phyloP scores from a whole-genome alignment of 345 rosid genomes.

The Citrus mangshanensis region DNA sequence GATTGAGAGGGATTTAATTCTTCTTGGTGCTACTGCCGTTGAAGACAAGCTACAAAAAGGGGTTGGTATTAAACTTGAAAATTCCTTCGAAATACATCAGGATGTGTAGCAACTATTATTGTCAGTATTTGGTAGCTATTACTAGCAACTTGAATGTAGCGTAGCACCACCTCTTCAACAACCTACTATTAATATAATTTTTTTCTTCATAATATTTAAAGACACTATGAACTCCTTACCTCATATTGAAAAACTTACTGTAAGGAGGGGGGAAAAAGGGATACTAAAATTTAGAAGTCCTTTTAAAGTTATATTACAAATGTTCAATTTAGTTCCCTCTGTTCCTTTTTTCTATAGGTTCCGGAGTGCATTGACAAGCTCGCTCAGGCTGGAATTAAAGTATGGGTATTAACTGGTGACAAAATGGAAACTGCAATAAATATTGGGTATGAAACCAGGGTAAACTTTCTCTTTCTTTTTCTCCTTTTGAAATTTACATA shows the following conservation, averaged over 20 bases:
- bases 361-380: conserved; percentile 73
- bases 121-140: background rate
- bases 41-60: conserved; percentile 92
- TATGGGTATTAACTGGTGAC: conserved; percentile 95
- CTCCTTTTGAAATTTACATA: conserved; percentile 8
- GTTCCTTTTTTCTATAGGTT: conserved; percentile 43
- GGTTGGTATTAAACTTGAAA: conserved; percentile 38
- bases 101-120: conserved; percentile 3
- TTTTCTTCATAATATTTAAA: background rate
- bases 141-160: background rate
- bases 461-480: background rate
- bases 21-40: conserved; percentile 93
- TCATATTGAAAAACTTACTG: background rate
- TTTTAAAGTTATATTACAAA: conserved; percentile 2
- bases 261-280: background rate
- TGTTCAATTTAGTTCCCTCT: conserved; percentile 1
- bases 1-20: conserved; percentile 69
- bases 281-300: background rate
- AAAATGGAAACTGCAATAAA: conserved; percentile 89
- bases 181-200: background rate
- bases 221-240: background rate
- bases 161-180: background rate
- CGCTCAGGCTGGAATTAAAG: conserved; percentile 66
- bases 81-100: background rate
- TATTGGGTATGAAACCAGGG: conserved; percentile 58